phyloP scores from a whole-genome alignment of 176 grass and related monocot genomes.

The Hordeum vulgare region DNA sequence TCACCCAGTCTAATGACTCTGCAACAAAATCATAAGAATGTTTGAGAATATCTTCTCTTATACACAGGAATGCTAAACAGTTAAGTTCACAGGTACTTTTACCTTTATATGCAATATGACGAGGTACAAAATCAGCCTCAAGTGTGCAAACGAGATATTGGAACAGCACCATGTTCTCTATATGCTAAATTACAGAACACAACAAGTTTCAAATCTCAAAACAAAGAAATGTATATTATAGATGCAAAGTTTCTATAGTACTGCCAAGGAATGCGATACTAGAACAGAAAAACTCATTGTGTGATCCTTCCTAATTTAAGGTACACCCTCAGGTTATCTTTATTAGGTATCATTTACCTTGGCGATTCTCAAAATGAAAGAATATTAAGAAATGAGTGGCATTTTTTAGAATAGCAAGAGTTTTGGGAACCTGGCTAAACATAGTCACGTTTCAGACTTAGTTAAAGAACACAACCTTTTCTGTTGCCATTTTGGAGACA shows the following conservation, averaged over 20 bases:
- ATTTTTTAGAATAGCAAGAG: no score
- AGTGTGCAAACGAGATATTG: constrained; percentile 66
- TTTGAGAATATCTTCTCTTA: not conserved
- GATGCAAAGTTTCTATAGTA: not conserved
- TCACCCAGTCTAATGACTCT: constrained; percentile 70
- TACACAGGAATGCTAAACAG: constrained; percentile 7
- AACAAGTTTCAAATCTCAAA: constrained; percentile 14
- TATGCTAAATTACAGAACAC: constrained; percentile 43
- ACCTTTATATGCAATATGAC: constrained; percentile 74
- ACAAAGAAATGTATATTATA: not conserved
- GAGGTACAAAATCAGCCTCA: constrained; percentile 73
- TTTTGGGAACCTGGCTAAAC: no score
- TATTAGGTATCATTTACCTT: not conserved
- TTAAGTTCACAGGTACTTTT: constrained; percentile 4
- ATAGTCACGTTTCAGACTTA: no score
- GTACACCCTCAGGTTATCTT: not conserved
- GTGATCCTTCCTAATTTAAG: not conserved
- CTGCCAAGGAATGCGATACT: constrained; percentile 5
- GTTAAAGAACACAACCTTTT: no score
- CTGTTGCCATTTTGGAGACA: no score
- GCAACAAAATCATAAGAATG: constrained; percentile 34
- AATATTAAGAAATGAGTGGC: no score
- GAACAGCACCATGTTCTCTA: constrained; percentile 62
- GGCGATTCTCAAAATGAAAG: no score
- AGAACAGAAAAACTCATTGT: not conserved